Base-by-base conservation (phyloP, 305 asterid genomes). In the Fraxinus ornus region DNA sequence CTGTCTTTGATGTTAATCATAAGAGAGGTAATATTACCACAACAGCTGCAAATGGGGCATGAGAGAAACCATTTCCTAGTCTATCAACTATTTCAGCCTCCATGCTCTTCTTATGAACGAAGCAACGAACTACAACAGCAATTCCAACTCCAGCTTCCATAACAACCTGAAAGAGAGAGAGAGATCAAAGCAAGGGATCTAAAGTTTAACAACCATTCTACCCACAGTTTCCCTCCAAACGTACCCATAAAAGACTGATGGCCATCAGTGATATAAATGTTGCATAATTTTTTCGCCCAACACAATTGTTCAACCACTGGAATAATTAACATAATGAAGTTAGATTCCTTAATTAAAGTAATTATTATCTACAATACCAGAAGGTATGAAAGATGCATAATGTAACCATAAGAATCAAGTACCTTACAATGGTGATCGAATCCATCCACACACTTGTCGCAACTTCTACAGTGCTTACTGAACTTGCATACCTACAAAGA, bases 381-480 rank as follows among this genome's bases (percentile, higher is more conserved):
- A 55, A 82, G 75, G 81, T 3, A 80, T 79, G 68, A 66, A 37
- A 82, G 28, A 82, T 62, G 78, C 75, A 39, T 36, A 62, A 55
- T 0, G 47, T 77, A 70, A 73, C 17, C 22, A 13, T 77, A 24
- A 74, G 76, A 60, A 80, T 79, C 77, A 83, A 70, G 79, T 93
- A 97, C 99, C 94, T 98, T 97, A 78, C 99, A 97, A 85, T 97
- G 99, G 89, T 97, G 99, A 90, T 97, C 99, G 82, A 97, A 97
- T 88, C 96, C 99, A 86, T 97, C 99, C 60, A 97, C 98, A 78
- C 99, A 97, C 91, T 97, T 97, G 89, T 97, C 99, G 84, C 99
- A 97, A 82, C 99, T 97, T 92, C 99, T 89, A 85, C 99, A 97
- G 81, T 97, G 99, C 90, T 97, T 97, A 89, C 99, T 97, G 88